Percentiles rank a stretch among this genome's conserved stretches.
Evolutionary conservation across 176 grass and related monocot genomes (phyloP).

Genomic region (Puya raimondii): DNA sequence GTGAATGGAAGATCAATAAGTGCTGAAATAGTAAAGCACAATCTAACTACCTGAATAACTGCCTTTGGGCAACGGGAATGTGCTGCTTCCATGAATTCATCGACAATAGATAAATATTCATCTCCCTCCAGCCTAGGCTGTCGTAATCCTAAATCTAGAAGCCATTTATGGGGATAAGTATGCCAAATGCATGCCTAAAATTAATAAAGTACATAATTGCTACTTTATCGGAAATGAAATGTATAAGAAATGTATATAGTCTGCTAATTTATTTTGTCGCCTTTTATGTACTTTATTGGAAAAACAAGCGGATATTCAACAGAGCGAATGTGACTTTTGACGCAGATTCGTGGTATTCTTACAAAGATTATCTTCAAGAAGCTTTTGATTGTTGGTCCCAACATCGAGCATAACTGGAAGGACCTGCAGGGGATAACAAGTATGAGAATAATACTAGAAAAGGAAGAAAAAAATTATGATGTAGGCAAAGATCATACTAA

Average conservation of each 20-base stretch:
- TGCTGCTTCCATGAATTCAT: slow-evolving; percentile 98
- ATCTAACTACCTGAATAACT: slow-evolving; percentile 61
- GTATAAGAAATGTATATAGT: not conserved
- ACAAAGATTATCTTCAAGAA: slow-evolving; percentile 96
- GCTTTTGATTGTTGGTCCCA: slow-evolving; percentile 84
- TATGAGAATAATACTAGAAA: slow-evolving; percentile 1
- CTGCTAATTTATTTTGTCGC: not conserved
- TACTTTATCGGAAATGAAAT: not conserved
- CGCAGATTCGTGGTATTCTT: slow-evolving; percentile 28
- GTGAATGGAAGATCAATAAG: not conserved
- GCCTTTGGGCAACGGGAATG: slow-evolving; percentile 93
- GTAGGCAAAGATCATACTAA: not conserved
- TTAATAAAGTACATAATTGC: not conserved
- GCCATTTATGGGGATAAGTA: slow-evolving; percentile 23
- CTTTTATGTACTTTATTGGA: not conserved
- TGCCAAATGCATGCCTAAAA: not conserved
- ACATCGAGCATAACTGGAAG: slow-evolving; percentile 98
- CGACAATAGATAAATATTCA: slow-evolving; percentile 79
- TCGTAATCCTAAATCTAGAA: slow-evolving; percentile 89
- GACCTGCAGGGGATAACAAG: slow-evolving; percentile 35
- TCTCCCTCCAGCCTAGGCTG: slow-evolving; percentile 92
- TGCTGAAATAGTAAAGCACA: slow-evolving; percentile 9
- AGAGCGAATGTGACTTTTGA: not conserved
- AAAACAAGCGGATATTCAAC: not conserved
- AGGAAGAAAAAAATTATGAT: not conserved